Evolutionary conservation across 108 stramenopile genomes (phyloP), one percentile per base, ranked within the genome.

Genomic region (Poteriospumella lacustris): DNA sequence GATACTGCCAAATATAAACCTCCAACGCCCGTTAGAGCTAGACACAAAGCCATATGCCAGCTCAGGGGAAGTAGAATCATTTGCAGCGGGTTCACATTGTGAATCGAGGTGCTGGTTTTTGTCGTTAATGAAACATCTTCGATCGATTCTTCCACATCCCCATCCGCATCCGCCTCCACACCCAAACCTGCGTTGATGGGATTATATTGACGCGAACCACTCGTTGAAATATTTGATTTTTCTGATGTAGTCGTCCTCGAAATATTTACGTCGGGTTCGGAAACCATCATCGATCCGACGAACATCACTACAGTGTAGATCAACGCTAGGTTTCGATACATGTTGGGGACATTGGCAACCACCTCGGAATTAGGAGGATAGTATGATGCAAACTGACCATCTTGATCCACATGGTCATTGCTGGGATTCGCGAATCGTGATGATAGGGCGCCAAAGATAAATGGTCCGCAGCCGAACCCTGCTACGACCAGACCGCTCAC

Each of bases 1-100:
- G 70, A 33, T 44, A 24, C 70, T 29, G 41, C 41, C 19, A 73
- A 9, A 73, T 73, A 73, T 34, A 73, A 33, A 3, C 70, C 70
- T 34, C 60, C 60, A 3, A 64, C 60, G 28, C 33, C 36, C 5
- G 60, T 64, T 9, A 34, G 5, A 64, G 24, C 24, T 3, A 64
- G 36, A 33, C 60, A 64, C 5, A 24, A 31, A 26, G 24, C 24
- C 9, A 64, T 19, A 64, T 64, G 60, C 3, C 24, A 64, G 31
- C 33, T 33, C 3, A 64, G 5, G 36, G 60, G 60, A 3, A 31
- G 28, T 64, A 34, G 15, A 31, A 64, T 64, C 9, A 64, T 64
- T 34, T 64, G 33, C 19, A 15, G 47, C 47, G 15, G 19, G 19
- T 52, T n/a, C n/a, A n/a, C n/a, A n/a, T n/a, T n/a, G n/a, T n/a